phyloP scores from a whole-genome alignment of 2,329 filamentous ascomycete species.

The Nothopassalora personata region DNA sequence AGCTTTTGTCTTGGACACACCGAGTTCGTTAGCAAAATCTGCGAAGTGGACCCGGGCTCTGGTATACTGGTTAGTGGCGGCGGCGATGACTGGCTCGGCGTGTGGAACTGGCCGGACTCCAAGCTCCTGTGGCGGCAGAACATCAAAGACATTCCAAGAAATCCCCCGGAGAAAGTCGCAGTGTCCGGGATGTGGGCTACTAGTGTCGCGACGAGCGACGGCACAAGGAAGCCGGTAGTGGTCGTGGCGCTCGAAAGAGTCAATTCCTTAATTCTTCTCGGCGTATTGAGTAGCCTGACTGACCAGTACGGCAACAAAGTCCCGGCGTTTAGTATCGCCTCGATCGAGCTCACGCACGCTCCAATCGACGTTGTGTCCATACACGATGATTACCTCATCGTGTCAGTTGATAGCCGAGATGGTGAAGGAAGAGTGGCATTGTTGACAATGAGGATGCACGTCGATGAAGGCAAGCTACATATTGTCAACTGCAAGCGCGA shows the following conservation, averaged over 20 bases:
- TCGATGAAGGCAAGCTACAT: background rate
- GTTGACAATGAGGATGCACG: background rate
- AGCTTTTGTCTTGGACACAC: constrained; percentile 82
- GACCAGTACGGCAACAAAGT: background rate
- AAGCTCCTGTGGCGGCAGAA: constrained; percentile 51
- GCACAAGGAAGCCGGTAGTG: constrained; percentile 19
- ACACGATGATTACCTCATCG: constrained; percentile 3
- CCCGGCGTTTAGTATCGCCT: background rate
- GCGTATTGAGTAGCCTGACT: background rate
- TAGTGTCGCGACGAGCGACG: constrained; percentile 1
- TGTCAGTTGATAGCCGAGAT: constrained; percentile 8
- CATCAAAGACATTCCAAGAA: constrained; percentile 31
- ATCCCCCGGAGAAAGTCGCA: constrained; percentile 33
- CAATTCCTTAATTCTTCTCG: constrained; percentile 56
- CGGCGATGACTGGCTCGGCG: constrained; percentile 69
- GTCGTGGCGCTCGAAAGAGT: constrained; percentile 41
- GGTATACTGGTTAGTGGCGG: constrained; percentile 77
- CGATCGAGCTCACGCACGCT: too few species aligned
- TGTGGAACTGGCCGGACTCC: constrained; percentile 73
- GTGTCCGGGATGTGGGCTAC: constrained; percentile 49
- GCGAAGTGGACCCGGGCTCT: constrained; percentile 50
- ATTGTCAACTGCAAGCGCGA: background rate
- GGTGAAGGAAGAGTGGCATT: constrained; percentile 3
- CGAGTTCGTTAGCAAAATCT: constrained; percentile 75
- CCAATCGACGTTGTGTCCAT: background rate